Conservation (phyloP, 495 filamentous ascomycete species). For the Paragyromitra xinjiangensis region DNA sequence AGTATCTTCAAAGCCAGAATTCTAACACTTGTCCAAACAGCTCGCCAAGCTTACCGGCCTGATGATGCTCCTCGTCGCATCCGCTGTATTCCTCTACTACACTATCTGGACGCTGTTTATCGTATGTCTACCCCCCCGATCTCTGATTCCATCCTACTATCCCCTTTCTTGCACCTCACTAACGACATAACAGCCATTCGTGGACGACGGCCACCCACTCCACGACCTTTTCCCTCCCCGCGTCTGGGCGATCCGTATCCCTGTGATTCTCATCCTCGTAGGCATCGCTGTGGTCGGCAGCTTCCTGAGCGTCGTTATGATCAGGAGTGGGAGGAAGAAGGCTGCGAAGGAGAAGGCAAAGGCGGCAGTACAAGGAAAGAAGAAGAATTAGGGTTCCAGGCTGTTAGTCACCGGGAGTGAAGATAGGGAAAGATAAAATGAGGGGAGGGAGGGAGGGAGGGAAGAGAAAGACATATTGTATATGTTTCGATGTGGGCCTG, state of each 20-base stretch:
- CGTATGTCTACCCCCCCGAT: slow-evolving; percentile 64
- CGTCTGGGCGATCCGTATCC: slow-evolving; percentile 98
- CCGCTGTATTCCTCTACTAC: slow-evolving; percentile 98
- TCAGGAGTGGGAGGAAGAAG: slow-evolving; percentile 97
- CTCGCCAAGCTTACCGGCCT: slow-evolving; percentile 95
- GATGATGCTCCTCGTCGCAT: slow-evolving; percentile 95
- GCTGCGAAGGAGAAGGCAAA: slow-evolving; percentile 86
- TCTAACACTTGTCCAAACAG: slow-evolving; percentile 61
- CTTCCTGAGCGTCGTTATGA: slow-evolving; percentile 97
- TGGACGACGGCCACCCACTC: slow-evolving; percentile 90
- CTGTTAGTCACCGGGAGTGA: neutral
- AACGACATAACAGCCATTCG: slow-evolving; percentile 77
- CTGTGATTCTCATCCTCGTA: slow-evolving; percentile 92
- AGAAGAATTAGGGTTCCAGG: slow-evolving; percentile 53
- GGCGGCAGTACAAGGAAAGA: slow-evolving; percentile 76
- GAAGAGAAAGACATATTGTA: slow-evolving; percentile 14
- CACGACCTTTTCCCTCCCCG: slow-evolving; percentile 96
- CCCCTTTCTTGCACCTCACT: slow-evolving; percentile 7
- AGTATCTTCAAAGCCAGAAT: neutral
- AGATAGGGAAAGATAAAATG: neutral
- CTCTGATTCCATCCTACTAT: neutral
- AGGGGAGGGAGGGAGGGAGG: neutral
- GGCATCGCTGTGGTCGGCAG: slow-evolving; percentile 94
- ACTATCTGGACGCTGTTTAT: slow-evolving; percentile 97
- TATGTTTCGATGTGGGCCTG: slow-evolving; percentile 26